Evolutionary conservation across 2,329 filamentous ascomycete genomes (phyloP), one percentile per base, ranked within the genome.

Genomic region (Rosellinia necatrix): DNA sequence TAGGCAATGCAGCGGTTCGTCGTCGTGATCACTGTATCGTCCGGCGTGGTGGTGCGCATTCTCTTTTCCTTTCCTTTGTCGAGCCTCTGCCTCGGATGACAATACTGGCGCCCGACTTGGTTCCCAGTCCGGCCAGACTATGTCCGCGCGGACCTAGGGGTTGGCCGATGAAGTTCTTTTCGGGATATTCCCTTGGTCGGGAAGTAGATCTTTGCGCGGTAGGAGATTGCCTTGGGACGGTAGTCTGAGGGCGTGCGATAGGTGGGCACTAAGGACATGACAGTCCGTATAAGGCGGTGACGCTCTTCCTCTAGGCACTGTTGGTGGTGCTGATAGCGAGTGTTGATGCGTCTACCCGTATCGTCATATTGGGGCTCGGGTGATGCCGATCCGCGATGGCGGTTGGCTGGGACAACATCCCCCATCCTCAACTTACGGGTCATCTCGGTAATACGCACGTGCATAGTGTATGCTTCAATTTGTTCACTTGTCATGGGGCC

Each of bases 151-250:
- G 89, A 72, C 89, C 89, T 79, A 92, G 91, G 69, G 92, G 85
- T 78, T 92, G 85, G 74, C 89, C 89, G 82, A 92, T 92, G 86
- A 91, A 92, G 82, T 92, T 92, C 82, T 91, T 89, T 73, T 89
- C 86, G 78, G 88, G 89, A 76, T 90, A 91, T 75, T 92, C 89
- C n/a, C 81, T 90, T 90, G 76, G 89, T 86, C 68, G 88, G 89
- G 70, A 92, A 87, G 74, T 91, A 91, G 80, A 92, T 86, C 77
- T 91, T 91, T 78, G n/a, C n/a, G n/a, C n/a, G n/a, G n/a, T n/a
- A n/a, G n/a, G n/a, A n/a, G n/a, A n/a, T 91, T 12, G 21, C 89
- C 76, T 89, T 87, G 35, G 35, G 15, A 22, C 35, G n/a, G 17
- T 91, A 91, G 75, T 90, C 87, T 76, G 84, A 84, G 62, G 89